Evolutionary conservation across 1,139 yeast genomes (phyloP).

Genomic region (Magnusiomyces sp.): DNA sequence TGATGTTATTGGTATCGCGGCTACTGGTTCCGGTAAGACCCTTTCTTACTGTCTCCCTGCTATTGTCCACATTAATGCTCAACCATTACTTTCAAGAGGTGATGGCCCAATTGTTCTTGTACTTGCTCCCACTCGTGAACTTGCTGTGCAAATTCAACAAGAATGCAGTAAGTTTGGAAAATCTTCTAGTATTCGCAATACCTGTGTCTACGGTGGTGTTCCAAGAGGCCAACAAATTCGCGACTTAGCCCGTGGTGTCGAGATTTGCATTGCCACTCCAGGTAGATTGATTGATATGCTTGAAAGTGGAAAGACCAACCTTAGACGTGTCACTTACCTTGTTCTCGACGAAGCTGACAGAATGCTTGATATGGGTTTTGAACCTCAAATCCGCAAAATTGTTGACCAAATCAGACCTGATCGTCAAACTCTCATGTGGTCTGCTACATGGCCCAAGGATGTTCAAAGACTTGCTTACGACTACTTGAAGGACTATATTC

Average conservation of each 20-base stretch:
- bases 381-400: slow-evolving; percentile 91
- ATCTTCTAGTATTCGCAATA: slow-evolving; percentile 88
- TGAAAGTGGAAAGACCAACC: slow-evolving; percentile 89
- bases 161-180: slow-evolving; percentile 94
- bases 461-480: slow-evolving; percentile 89
- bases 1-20: slow-evolving; percentile 97
- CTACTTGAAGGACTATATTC: slow-evolving; percentile 86
- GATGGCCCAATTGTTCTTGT: slow-evolving; percentile 97
- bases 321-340: slow-evolving; percentile 91
- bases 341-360: slow-evolving; percentile 96
- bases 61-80: slow-evolving; percentile 96
- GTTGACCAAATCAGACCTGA: slow-evolving; percentile 94
- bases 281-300: slow-evolving; percentile 98
- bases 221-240: slow-evolving; percentile 96
- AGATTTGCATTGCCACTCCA: slow-evolving; percentile 92
- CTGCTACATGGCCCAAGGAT: slow-evolving; percentile 99
- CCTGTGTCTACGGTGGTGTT: slow-evolving; percentile 99
- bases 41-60: slow-evolving; percentile 93
- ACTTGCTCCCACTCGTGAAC: slow-evolving; percentile 96
- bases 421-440: slow-evolving; percentile 98
- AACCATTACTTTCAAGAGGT: slow-evolving; percentile 83
- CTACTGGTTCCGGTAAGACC: slow-evolving; percentile 98
- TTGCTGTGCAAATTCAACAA: slow-evolving; percentile 93
- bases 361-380: slow-evolving; percentile 88
- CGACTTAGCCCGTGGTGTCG: slow-evolving; percentile 90